A percentile compares a stretch with the other conserved stretches of the same genome.
Conservation (phyloP, 192 early-diverging fungal species). For the Coemansia sp. region DNA sequence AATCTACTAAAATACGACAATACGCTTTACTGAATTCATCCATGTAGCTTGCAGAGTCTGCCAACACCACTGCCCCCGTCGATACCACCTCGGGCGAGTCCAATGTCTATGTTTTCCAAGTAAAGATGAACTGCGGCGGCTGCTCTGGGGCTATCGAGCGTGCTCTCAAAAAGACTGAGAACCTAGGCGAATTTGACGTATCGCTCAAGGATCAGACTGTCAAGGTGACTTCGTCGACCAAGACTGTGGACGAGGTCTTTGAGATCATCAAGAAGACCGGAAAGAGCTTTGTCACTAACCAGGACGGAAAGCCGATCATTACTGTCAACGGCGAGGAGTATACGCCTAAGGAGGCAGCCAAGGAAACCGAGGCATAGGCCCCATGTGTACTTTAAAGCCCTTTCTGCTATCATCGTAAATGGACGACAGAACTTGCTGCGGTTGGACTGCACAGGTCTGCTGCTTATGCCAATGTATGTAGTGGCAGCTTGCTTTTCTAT, state of each 20-base stretch:
- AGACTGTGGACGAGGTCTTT: slow-evolving; percentile 17
- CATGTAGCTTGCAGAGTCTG: too few relatives aligned
- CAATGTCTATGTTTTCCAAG: slow-evolving; percentile 56
- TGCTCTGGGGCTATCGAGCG: slow-evolving; percentile 62
- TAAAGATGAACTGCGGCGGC: slow-evolving; percentile 62
- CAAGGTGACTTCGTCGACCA: slow-evolving; percentile 45
- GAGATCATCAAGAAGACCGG: slow-evolving; percentile 43
- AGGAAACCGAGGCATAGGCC: background rate
- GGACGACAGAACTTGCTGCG: too few relatives aligned
- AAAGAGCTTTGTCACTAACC: slow-evolving; percentile 13
- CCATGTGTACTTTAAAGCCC: too few relatives aligned
- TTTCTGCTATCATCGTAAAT: too few relatives aligned
- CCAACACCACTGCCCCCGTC: slow-evolving; percentile 1
- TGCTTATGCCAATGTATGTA: too few relatives aligned
- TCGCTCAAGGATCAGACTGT: slow-evolving; percentile 60
- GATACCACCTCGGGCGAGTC: background rate
- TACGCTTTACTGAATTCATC: too few relatives aligned
- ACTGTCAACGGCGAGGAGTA: background rate
- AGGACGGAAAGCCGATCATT: slow-evolving; percentile 17
- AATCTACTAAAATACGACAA: too few relatives aligned
- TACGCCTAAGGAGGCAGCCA: background rate
- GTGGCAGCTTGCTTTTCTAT: background rate
- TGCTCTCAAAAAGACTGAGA: slow-evolving; percentile 53
- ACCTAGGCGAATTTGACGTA: too few relatives aligned
- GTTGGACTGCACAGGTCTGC: too few relatives aligned